Evolutionary conservation across 2,329 filamentous ascomycete genomes (phyloP).

Genomic region (Beauveria sp.): DNA sequence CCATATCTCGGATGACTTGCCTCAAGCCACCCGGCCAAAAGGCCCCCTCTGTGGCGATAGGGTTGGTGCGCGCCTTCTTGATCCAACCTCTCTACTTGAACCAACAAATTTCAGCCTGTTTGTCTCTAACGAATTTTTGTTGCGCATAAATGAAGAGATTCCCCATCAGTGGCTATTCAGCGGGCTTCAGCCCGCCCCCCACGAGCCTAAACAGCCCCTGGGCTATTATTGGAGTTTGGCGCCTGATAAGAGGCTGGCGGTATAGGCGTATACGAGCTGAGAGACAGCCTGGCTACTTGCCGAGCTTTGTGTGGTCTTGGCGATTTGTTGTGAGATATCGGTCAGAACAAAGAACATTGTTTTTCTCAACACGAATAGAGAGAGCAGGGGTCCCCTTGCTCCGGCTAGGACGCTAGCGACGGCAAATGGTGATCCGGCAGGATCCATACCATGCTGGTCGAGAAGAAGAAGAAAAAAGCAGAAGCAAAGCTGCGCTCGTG

Average conservation of each 20-base stretch:
- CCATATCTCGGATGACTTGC: neutral
- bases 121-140: neutral
- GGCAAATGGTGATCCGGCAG: constrained; percentile 6
- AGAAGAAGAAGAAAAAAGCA: neutral
- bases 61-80: neutral
- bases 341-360: neutral
- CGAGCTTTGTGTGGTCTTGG: neutral
- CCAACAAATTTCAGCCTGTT: neutral
- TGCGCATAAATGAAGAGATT: neutral
- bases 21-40: neutral
- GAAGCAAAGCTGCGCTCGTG: neutral
- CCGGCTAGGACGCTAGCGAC: neutral
- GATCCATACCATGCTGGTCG: neutral
- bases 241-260: no score
- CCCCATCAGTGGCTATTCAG: neutral
- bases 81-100: neutral
- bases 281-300: neutral
- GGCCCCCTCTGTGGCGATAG: neutral
- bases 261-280: neutral
- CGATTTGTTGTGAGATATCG: neutral
- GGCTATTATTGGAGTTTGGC: no score
- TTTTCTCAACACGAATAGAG: neutral
- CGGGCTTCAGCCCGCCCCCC: neutral
- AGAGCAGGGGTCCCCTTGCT: neutral
- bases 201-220: neutral